Evolutionary conservation across 1,284 basidiomycete species (phyloP).

Genomic region (Ustilago esculenta): DNA sequence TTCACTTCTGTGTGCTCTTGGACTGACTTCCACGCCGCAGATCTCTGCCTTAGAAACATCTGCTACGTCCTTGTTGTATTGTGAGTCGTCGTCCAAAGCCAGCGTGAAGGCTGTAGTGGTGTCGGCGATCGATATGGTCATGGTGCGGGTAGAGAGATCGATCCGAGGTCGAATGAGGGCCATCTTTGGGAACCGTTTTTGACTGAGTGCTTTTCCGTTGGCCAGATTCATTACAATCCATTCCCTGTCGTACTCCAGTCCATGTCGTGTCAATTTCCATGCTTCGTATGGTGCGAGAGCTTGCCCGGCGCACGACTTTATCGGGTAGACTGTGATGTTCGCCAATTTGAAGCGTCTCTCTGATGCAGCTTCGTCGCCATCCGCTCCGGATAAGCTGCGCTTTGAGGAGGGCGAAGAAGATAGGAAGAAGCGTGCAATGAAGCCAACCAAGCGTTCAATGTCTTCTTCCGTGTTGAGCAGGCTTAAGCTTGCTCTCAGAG

Average conservation of each 20-base stretch:
- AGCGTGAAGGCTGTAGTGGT: neutral
- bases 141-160: slow-evolving; percentile 10
- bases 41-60: slow-evolving; percentile 2
- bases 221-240: slow-evolving; percentile 51
- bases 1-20: slow-evolving; percentile 22
- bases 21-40: slow-evolving; percentile 26
- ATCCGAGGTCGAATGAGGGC: slow-evolving; percentile 48
- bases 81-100: slow-evolving; percentile 20
- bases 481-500: slow-evolving; percentile 46
- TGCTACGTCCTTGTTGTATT: slow-evolving; percentile 12
- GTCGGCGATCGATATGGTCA: slow-evolving; percentile 22
- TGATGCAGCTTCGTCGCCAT: too few relatives aligned
- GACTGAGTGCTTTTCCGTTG: slow-evolving; percentile 47
- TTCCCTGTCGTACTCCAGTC: slow-evolving; percentile 48
- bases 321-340: slow-evolving; percentile 48
- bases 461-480: slow-evolving; percentile 48
- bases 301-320: slow-evolving; percentile 56
- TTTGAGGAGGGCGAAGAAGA: slow-evolving; percentile 7
- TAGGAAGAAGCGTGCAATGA: slow-evolving; percentile 42
- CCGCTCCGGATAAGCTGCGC: neutral
- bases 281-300: slow-evolving; percentile 11
- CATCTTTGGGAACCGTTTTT: slow-evolving; percentile 49
- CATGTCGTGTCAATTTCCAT: slow-evolving; percentile 44
- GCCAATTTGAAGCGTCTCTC: slow-evolving; percentile 19
- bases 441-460: slow-evolving; percentile 40